Base-by-base conservation (phyloP, 345 rosid genomes). In the Moricandia arvensis region DNA sequence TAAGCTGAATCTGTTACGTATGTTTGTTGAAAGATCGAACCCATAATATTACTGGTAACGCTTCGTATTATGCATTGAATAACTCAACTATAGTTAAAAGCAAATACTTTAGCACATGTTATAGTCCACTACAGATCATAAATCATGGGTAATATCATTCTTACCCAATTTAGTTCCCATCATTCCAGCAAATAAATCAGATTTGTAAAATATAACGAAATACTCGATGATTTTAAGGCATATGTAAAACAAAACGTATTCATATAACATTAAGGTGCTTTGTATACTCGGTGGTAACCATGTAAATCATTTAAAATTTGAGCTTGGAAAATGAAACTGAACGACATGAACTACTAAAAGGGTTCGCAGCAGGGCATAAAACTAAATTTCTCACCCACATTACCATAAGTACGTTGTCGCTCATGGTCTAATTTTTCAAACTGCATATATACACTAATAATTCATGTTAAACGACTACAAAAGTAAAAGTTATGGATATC, bases 141-240 rank as follows among this genome's bases (percentile, higher is more conserved):
- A 58, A 59, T 68, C 68, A 75, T 75, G 73, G 68, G 73, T 26
- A 34, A 34, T 59, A 67, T 67, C 31, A 49, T 68, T 75, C 62
- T 68, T 47, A 67, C 47, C 16, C 31, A 66, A 37, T 55, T 17
- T 3, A 21, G 12, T 24, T 67, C 27, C 60, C 41, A 59, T n/a
- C 35, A 21, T 75, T 67, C 60, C 38, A 75, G 47, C 51, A 62
- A 64, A 16, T 41, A 41, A 41, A 41, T 41, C 47, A 11, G 47
- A 41, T 41, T 41, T 41, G 12, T 12, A 41, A 41, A 41, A 41
- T 41, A 41, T 41, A 41, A 41, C 1, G 4, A 4, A 41, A 41
- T 31, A 62, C 16, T 47, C 7, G 0, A 8, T 47, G 1, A 31
- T 13, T 61, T 31, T 4, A 61, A 8, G 24, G 27, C 31, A 16